A percentile compares a stretch with the other conserved stretches of the same genome.
phyloP scores from a whole-genome alignment of 495 filamentous ascomycete species.

The Annulohypoxylon stygium region DNA sequence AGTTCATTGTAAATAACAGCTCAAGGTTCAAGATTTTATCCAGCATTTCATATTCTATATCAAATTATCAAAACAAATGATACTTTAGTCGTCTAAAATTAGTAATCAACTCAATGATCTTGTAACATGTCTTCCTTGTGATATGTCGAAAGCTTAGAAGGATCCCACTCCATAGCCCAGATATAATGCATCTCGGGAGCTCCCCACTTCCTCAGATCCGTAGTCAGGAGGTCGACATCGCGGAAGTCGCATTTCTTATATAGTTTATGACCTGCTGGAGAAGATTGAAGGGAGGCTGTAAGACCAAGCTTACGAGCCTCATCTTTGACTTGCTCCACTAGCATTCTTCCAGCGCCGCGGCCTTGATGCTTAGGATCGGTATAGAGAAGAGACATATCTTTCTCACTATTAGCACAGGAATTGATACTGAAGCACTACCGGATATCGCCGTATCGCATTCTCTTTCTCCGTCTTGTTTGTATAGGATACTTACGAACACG shows the following conservation, averaged over 20 bases:
- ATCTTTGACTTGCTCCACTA: conserved; percentile 44
- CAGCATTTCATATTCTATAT: background rate
- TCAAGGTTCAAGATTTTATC: background rate
- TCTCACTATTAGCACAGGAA: background rate
- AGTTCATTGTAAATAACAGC: background rate
- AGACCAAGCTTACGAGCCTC: conserved; percentile 39
- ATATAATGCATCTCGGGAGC: conserved; percentile 16
- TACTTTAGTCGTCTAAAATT: too few species aligned
- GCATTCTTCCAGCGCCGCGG: conserved; percentile 44
- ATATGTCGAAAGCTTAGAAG: conserved; percentile 2
- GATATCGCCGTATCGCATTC: background rate
- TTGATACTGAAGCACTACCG: background rate
- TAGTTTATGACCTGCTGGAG: conserved; percentile 40
- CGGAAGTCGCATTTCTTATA: conserved; percentile 51
- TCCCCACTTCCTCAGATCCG: conserved; percentile 41
- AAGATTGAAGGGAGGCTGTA: conserved; percentile 51
- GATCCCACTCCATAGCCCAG: conserved; percentile 40
- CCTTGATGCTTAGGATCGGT: conserved; percentile 47
- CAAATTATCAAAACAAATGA: too few species aligned
- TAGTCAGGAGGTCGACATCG: conserved; percentile 40
- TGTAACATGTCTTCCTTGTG: background rate
- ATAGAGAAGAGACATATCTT: conserved; percentile 47
- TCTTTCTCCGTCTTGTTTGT: background rate
- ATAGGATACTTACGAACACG: conserved; percentile 42
- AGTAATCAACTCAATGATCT: background rate